Base-by-base conservation (phyloP, 345 rosid genomes). In the Eucalyptus coolabah region DNA sequence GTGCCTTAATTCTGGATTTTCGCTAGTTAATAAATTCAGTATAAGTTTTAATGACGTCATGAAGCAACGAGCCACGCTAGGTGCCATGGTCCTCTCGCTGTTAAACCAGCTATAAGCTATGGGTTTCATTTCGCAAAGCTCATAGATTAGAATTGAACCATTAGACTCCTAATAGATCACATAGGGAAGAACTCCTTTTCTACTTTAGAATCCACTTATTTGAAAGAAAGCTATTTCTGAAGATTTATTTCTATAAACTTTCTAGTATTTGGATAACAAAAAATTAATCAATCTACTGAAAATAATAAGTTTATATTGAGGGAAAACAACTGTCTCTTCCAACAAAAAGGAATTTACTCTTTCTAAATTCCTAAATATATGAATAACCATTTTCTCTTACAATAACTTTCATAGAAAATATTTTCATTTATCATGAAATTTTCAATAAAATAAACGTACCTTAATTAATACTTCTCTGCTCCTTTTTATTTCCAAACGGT, bases 181-280 rank as follows among this genome's bases (percentile, higher is more conserved):
- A 72, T 0, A 23, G 83, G 45, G 45, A 72, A 37, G 45, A 72
- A 37, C 45, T 21, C 16, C 12, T 19, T 37, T 18, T 34, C 14
- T 2, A 34, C 82, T 3, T 69, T 34, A 8, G 23, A 30, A 11
- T 60, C 9, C 8, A 28, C 6, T 60, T 28, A 0, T 13, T 60
- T 2, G 34, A 28, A 60, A 1, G 15, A 26, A 59, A 59, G 26
- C n/a, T 59, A 1, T 59, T 28, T 60, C 32, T 12, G 7, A 28
- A 60, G 3, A 28, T 28, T 28, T 6, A 3, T 60, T 28, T 12
- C 9, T 8, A 19, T 13, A 30, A 28, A 60, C 32, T 60, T 60
- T 60, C 1, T 3, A 2, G 0, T 60, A 12, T 28, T 60, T 60
- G 32, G 0, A 24, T 26, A 26, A 59, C 13, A 12, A 1, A 59